A percentile compares a stretch with the other conserved stretches of the same genome.
These are phyloP conservation scores for Alternaria novae-zelandiae DNA, from an alignment of 2,329 filamentous ascomycete genomes.

Conservation along the genomic window DNA sequence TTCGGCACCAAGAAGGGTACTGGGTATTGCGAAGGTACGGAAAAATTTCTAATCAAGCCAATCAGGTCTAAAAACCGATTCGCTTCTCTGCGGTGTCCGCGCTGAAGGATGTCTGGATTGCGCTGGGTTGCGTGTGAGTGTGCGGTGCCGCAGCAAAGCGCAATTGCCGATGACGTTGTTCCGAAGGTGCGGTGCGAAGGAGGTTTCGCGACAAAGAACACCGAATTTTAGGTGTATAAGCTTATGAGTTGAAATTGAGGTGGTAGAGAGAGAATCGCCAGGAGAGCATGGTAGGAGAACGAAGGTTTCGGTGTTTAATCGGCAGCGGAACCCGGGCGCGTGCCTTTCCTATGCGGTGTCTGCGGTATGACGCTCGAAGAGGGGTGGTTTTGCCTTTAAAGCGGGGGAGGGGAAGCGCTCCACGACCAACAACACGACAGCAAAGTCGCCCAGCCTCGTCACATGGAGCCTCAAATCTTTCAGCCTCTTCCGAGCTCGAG, in stretches of 20 bases:
- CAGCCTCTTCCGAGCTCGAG: slow-evolving; percentile 28
- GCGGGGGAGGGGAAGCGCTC: slow-evolving; percentile 28
- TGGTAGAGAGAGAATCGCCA: slow-evolving; percentile 21
- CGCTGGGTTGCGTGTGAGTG: slow-evolving; percentile 7
- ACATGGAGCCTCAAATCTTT: slow-evolving; percentile 33
- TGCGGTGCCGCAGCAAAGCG: slow-evolving; percentile 5
- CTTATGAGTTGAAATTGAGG: slow-evolving; percentile 21
- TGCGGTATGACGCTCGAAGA: slow-evolving; percentile 32
- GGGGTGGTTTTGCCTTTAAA: slow-evolving; percentile 34
- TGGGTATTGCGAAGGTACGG: slow-evolving; percentile 1
- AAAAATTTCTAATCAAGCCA: slow-evolving; percentile 11
- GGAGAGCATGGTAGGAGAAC: slow-evolving; percentile 22
- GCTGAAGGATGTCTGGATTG: background rate
- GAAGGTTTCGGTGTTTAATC: slow-evolving; percentile 29
- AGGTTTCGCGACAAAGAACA: slow-evolving; percentile 28
- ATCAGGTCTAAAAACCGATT: background rate
- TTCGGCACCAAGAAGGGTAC: background rate
- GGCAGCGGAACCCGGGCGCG: slow-evolving; percentile 28
- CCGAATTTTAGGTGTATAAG: slow-evolving; percentile 9
- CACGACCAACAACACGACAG: slow-evolving; percentile 17
- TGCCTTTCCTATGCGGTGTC: slow-evolving; percentile 21
- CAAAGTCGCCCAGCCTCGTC: slow-evolving; percentile 24
- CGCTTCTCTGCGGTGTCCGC: background rate
- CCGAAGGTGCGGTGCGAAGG: slow-evolving; percentile 20
- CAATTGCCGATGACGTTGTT: slow-evolving; percentile 23